phyloP scores from a whole-genome alignment of 1,139 yeast genomes.

The Ogataea hybrid region DNA sequence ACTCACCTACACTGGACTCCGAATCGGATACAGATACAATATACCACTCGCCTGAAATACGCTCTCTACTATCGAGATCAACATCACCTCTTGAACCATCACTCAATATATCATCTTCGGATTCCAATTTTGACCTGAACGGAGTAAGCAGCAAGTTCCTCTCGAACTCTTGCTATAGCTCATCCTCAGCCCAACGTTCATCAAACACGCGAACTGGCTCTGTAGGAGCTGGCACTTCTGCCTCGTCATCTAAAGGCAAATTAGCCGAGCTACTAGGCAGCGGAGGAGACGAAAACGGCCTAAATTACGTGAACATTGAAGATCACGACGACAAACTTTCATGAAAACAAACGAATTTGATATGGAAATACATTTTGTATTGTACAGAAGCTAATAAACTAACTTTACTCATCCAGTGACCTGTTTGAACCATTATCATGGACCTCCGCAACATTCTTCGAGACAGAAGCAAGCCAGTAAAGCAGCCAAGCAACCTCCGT shows the following conservation, averaged over 20 bases:
- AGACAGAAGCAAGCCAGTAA: slow-evolving; percentile 19
- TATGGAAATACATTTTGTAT: neutral
- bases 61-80: slow-evolving; percentile 19
- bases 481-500: slow-evolving; percentile 22
- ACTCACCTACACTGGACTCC: slow-evolving; percentile 9
- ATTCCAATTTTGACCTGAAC: slow-evolving; percentile 18
- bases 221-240: slow-evolving; percentile 7
- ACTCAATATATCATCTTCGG: slow-evolving; percentile 16
- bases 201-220: slow-evolving; percentile 3
- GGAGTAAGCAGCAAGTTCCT: slow-evolving; percentile 10
- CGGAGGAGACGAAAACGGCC: slow-evolving; percentile 24
- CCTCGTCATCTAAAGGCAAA: slow-evolving; percentile 16
- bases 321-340: slow-evolving; percentile 14
- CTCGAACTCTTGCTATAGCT: slow-evolving; percentile 2
- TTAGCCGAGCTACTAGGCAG: slow-evolving; percentile 16
- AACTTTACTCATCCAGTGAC: neutral
- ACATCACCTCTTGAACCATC: slow-evolving; percentile 21
- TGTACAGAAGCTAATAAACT: neutral
- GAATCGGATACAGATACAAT: slow-evolving; percentile 24
- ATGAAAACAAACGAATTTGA: neutral
- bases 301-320: slow-evolving; percentile 25
- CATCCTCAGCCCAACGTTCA: slow-evolving; percentile 4
- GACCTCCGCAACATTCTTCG: slow-evolving; percentile 16
- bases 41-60: slow-evolving; percentile 27
- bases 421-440: neutral